phyloP scores from a whole-genome alignment of 129 eudicot genomes.

The Dittrichia graveolens region DNA sequence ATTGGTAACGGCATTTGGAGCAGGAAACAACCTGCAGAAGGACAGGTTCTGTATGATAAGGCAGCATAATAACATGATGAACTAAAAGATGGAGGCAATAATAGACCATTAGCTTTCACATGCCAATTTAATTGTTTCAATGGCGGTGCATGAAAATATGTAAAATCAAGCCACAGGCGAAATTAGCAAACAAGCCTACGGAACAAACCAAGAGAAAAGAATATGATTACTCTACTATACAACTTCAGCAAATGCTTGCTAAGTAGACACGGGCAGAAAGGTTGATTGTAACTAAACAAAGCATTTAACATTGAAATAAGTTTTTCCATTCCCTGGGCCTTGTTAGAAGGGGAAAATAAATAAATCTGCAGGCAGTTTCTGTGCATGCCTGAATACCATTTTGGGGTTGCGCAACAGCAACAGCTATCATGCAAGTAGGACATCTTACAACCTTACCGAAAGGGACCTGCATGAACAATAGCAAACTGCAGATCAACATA shows the following conservation, averaged over 20 bases:
- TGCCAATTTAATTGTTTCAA: slow-evolving; percentile 10
- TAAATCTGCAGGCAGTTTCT: slow-evolving; percentile 25
- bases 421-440: slow-evolving; percentile 83
- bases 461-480: slow-evolving; percentile 72
- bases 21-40: slow-evolving; percentile 77
- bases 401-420: slow-evolving; percentile 96
- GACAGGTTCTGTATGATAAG: slow-evolving; percentile 5
- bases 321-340: background rate
- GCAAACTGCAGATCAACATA: slow-evolving; percentile 19
- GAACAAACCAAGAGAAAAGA: slow-evolving; percentile 9
- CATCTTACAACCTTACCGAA: slow-evolving; percentile 92
- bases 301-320: background rate
- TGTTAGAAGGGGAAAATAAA: background rate
- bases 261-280: background rate
- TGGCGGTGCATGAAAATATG: background rate
- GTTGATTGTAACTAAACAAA: slow-evolving; percentile 4
- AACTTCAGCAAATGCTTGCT: too few species aligned
- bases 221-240: background rate
- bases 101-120: slow-evolving; percentile 1
- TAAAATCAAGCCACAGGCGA: slow-evolving; percentile 1
- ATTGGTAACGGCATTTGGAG: slow-evolving; percentile 90
- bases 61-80: slow-evolving; percentile 22
- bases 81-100: background rate
- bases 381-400: slow-evolving; percentile 95
- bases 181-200: slow-evolving; percentile 14